Conservation (phyloP, 306 rosid genomes). For the Citrullus colocynthis region DNA sequence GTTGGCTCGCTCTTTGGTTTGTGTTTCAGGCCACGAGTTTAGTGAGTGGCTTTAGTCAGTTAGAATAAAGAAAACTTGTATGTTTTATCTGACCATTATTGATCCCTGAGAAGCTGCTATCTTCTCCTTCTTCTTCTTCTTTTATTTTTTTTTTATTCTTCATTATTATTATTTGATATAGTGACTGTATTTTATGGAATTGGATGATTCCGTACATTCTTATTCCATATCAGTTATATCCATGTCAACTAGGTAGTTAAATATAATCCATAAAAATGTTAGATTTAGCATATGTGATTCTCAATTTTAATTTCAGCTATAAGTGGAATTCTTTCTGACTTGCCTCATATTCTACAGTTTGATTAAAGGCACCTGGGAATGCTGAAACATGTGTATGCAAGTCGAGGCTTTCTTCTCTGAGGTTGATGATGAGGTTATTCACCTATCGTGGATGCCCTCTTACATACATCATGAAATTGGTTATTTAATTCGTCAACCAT, state of each 20-base stretch:
- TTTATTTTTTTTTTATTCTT: too few relatives aligned
- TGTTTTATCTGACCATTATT: background rate
- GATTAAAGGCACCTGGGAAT: constrained; percentile 51
- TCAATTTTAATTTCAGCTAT: background rate
- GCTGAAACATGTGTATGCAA: constrained; percentile 89
- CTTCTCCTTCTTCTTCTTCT: background rate
- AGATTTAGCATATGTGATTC: background rate
- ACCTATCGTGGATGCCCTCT: constrained; percentile 30
- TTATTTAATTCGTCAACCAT: constrained; percentile 18
- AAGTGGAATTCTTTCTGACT: background rate
- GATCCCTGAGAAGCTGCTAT: background rate
- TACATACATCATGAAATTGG: constrained; percentile 14
- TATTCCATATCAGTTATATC: background rate
- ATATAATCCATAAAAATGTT: background rate
- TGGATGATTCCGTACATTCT: background rate
- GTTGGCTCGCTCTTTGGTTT: background rate
- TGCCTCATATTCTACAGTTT: constrained; percentile 19
- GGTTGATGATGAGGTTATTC: constrained; percentile 24
- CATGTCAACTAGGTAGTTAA: background rate
- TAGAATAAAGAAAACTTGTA: background rate
- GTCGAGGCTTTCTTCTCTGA: constrained; percentile 30
- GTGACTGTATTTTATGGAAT: background rate
- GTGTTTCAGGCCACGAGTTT: background rate
- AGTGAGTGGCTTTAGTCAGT: background rate
- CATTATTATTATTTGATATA: background rate